phyloP scores from a whole-genome alignment of 2,329 filamentous ascomycete species.

The Malbranchea cinnamomea region DNA sequence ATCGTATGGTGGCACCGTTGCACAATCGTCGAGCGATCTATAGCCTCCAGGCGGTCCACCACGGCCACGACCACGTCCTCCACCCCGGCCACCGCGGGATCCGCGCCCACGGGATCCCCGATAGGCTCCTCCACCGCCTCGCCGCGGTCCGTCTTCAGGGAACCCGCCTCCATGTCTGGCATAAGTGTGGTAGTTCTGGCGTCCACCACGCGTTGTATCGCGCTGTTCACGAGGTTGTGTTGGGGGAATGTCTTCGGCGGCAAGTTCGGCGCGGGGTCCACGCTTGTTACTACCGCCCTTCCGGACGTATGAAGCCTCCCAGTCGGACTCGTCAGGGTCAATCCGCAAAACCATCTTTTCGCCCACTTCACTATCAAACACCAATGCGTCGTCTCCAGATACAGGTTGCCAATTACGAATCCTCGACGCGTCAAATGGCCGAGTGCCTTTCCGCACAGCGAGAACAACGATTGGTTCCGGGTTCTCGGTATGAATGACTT shows the following conservation, averaged over 20 bases:
- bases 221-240: constrained; percentile 16
- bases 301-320: constrained; percentile 46
- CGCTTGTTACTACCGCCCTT: constrained; percentile 45
- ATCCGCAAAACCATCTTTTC: constrained; percentile 76
- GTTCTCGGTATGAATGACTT: constrained; percentile 65
- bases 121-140: constrained; percentile 13
- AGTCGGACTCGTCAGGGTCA: constrained; percentile 51
- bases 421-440: constrained; percentile 62
- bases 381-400: constrained; percentile 51
- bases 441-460: constrained; percentile 58
- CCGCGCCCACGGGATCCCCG: constrained; percentile 23
- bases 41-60: constrained; percentile 36
- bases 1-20: constrained; percentile 15
- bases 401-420: constrained; percentile 77
- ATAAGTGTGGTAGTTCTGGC: constrained; percentile 9
- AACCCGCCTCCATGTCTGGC: constrained; percentile 19
- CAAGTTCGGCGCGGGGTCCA: constrained; percentile 39
- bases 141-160: constrained; percentile 28
- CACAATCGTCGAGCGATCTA: constrained; percentile 50
- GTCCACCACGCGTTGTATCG: constrained; percentile 12
- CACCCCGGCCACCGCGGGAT: constrained; percentile 29
- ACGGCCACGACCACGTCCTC: constrained; percentile 25
- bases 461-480: constrained; percentile 66
- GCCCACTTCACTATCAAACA: constrained; percentile 69
- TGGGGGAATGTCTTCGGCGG: constrained; percentile 35